These are phyloP conservation scores for Ganoderma lingzhi DNA, from an alignment of 1,284 basidiomycete genomes.

Conservation along the genomic window DNA sequence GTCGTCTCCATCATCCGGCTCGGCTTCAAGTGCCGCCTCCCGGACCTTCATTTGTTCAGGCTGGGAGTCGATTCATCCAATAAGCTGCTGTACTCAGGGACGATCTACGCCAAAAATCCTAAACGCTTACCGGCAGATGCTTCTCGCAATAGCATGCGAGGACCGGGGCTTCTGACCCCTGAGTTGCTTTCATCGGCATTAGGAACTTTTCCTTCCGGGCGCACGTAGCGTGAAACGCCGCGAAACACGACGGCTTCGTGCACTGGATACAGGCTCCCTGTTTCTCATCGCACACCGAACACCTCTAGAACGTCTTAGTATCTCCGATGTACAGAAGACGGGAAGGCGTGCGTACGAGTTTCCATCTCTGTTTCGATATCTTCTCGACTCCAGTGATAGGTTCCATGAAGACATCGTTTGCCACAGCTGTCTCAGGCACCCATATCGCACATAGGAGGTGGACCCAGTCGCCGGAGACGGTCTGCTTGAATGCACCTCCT, in stretches of 20 bases:
- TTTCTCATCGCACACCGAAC: slow-evolving; percentile 84
- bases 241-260: slow-evolving; percentile 89
- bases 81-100: slow-evolving; percentile 4
- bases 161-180: slow-evolving; percentile 72
- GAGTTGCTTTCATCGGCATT: slow-evolving; percentile 87
- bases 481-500: slow-evolving; percentile 99
- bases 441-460: slow-evolving; percentile 98
- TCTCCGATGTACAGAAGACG: not conserved
- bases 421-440: slow-evolving; percentile 95
- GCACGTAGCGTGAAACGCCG: slow-evolving; percentile 96
- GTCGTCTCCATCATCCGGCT: slow-evolving; percentile 46
- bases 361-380: slow-evolving; percentile 94
- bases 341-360: slow-evolving; percentile 67
- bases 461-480: slow-evolving; percentile 92
- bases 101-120: not conserved
- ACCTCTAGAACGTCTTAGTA: slow-evolving; percentile 62
- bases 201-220: slow-evolving; percentile 87
- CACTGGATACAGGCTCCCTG: slow-evolving; percentile 98
- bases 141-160: slow-evolving; percentile 88
- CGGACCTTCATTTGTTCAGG: slow-evolving; percentile 74
- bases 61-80: slow-evolving; percentile 44
- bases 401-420: slow-evolving; percentile 98
- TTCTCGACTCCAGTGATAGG: slow-evolving; percentile 92
- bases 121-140: slow-evolving; percentile 79
- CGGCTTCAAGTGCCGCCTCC: slow-evolving; percentile 60